phyloP scores from a whole-genome alignment of 2,329 filamentous ascomycete genomes.

The Aspergillus sclerotialis region DNA sequence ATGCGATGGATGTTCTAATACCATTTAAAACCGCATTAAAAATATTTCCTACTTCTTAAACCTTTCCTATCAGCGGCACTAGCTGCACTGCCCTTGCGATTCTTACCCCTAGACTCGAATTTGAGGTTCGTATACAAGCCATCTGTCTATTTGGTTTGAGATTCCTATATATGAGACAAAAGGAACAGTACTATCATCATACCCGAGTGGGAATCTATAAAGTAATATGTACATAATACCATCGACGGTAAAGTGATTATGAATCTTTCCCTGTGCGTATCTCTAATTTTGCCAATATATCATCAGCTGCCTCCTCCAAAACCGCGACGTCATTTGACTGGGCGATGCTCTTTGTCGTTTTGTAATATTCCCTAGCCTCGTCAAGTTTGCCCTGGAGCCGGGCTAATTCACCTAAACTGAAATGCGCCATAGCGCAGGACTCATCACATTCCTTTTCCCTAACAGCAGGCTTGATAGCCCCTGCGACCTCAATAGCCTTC shows the following conservation, averaged over 20 bases:
- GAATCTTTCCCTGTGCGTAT: neutral
- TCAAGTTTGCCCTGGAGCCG: slow-evolving; percentile 61
- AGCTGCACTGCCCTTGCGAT: too few species aligned
- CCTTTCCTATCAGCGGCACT: too few species aligned
- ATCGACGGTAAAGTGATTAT: neutral
- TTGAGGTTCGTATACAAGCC: too few species aligned
- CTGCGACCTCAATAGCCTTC: slow-evolving; percentile 64
- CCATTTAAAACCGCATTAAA: slow-evolving; percentile 29
- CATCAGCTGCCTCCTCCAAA: too few species aligned
- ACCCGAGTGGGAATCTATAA: too few species aligned
- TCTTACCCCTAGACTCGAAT: too few species aligned
- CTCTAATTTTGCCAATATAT: too few species aligned
- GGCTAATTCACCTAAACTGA: slow-evolving; percentile 79
- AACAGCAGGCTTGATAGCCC: slow-evolving; percentile 57
- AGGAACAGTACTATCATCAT: too few species aligned
- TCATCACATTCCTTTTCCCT: slow-evolving; percentile 74
- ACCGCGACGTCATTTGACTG: too few species aligned
- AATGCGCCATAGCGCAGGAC: slow-evolving; percentile 75
- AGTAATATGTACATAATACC: too few species aligned
- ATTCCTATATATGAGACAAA: too few species aligned
- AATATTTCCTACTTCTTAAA: slow-evolving; percentile 18
- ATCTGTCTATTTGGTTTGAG: too few species aligned
- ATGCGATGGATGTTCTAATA: slow-evolving; percentile 33
- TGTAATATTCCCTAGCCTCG: slow-evolving; percentile 62
- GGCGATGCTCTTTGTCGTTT: slow-evolving; percentile 58